Conservation (phyloP, 164 flowering plant genomes). For the Cinnamomum chago region DNA sequence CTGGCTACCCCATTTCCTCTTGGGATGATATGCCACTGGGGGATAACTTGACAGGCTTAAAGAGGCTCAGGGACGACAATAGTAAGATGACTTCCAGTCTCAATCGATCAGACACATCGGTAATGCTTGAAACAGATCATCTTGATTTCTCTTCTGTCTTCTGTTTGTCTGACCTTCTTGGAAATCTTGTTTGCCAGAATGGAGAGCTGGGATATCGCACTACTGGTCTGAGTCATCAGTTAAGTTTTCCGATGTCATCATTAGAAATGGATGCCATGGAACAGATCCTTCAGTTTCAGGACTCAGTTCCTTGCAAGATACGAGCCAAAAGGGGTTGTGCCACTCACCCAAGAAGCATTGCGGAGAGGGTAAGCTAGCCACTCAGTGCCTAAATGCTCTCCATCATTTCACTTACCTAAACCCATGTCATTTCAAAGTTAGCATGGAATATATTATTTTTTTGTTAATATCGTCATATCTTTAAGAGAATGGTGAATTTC, state of each 20-base stretch:
- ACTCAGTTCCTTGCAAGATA: conserved; percentile 67
- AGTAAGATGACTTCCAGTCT: conserved; percentile 30
- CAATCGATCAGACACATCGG: conserved; percentile 27
- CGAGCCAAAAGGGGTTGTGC: conserved; percentile 94
- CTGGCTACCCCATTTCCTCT: conserved; percentile 36
- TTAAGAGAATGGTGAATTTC: no score
- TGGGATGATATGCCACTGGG: conserved; percentile 49
- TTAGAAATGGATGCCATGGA: conserved; percentile 59
- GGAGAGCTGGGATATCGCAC: conserved; percentile 32
- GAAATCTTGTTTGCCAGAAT: conserved; percentile 28
- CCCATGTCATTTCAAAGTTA: no score
- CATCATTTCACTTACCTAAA: no score
- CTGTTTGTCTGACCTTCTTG: neutral
- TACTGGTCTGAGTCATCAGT: conserved; percentile 56
- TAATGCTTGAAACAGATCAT: no score
- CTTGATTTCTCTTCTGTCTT: neutral
- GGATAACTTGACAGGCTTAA: conserved; percentile 33
- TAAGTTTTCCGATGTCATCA: conserved; percentile 67
- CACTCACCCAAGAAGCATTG: conserved; percentile 92
- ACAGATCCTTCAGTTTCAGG: conserved; percentile 55
- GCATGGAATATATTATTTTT: no score
- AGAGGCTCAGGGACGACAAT: conserved; percentile 35
- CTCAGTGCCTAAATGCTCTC: no score
- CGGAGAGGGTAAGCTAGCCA: conserved; percentile 69
- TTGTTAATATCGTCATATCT: no score